Conservation (phyloP, 2,329 filamentous ascomycete genomes). For the Penicillium sp. region DNA sequence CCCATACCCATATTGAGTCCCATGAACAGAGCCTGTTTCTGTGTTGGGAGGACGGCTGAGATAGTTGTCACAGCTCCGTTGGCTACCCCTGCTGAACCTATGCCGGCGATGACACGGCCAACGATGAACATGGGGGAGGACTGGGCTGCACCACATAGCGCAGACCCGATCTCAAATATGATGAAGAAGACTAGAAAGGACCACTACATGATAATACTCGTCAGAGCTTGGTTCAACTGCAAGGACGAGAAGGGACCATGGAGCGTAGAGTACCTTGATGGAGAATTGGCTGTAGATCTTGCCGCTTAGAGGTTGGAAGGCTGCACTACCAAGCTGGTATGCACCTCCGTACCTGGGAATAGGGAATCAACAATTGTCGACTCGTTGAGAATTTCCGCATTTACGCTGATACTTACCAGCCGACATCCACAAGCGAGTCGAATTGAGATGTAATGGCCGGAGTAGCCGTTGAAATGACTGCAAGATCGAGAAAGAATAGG, state of each 20-base stretch:
- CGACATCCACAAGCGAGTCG: slow-evolving; percentile 26
- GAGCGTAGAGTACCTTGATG: slow-evolving; percentile 16
- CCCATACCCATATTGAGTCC: slow-evolving; percentile 22
- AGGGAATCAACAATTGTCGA: no score
- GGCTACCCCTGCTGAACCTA: slow-evolving; percentile 25
- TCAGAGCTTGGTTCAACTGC: not conserved
- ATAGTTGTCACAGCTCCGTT: slow-evolving; percentile 24
- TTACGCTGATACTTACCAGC: slow-evolving; percentile 12
- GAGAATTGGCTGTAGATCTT: slow-evolving; percentile 28
- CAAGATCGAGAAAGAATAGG: slow-evolving; percentile 26
- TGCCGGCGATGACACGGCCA: slow-evolving; percentile 27
- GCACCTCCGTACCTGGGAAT: slow-evolving; percentile 23
- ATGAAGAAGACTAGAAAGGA: slow-evolving; percentile 32
- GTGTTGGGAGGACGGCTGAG: slow-evolving; percentile 18
- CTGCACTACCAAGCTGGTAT: slow-evolving; percentile 26
- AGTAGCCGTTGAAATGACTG: slow-evolving; percentile 25
- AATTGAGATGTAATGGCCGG: slow-evolving; percentile 28
- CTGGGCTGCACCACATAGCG: slow-evolving; percentile 25
- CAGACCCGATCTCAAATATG: slow-evolving; percentile 35
- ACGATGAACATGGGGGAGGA: slow-evolving; percentile 32
- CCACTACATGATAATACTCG: slow-evolving; percentile 23
- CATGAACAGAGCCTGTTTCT: slow-evolving; percentile 20
- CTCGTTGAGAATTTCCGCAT: no score
- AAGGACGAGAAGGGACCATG: no score
- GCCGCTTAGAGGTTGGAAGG: slow-evolving; percentile 28